Percentiles rank a stretch among this genome's conserved stretches.
Conservation (phyloP, 2,329 filamentous ascomycete species). For the Penicillium sp. region DNA sequence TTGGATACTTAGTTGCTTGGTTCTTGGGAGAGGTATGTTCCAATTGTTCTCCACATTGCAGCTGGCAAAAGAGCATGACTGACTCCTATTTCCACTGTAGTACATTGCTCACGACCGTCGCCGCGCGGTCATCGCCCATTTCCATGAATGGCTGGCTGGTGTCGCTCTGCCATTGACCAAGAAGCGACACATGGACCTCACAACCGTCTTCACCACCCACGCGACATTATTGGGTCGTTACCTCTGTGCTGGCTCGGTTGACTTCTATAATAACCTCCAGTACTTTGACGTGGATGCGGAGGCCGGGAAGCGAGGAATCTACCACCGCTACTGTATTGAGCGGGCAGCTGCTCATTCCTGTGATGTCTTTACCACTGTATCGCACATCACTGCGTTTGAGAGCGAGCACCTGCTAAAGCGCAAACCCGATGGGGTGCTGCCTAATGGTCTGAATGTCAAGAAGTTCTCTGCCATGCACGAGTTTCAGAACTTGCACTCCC, state of each 20-base stretch:
- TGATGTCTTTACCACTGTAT: slow-evolving; percentile 98
- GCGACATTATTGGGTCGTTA: slow-evolving; percentile 93
- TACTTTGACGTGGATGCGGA: slow-evolving; percentile 95
- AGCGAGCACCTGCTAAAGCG: slow-evolving; percentile 96
- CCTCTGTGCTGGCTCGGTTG: slow-evolving; percentile 92
- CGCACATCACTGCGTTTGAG: slow-evolving; percentile 97
- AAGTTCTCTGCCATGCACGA: slow-evolving; percentile 98
- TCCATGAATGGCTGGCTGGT: slow-evolving; percentile 97
- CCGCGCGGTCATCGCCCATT: slow-evolving; percentile 92
- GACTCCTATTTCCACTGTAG: slow-evolving; percentile 46
- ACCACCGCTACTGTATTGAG: slow-evolving; percentile 98
- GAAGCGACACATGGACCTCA: slow-evolving; percentile 91
- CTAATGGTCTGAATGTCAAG: slow-evolving; percentile 96
- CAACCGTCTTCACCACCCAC: slow-evolving; percentile 98
- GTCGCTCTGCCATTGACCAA: slow-evolving; percentile 89
- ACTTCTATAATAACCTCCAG: slow-evolving; percentile 99
- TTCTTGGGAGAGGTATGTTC: slow-evolving; percentile 85
- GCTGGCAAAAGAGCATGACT: background rate
- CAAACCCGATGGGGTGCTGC: slow-evolving; percentile 93
- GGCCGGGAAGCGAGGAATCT: slow-evolving; percentile 96
- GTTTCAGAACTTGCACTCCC: slow-evolving; percentile 96
- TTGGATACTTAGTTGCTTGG: slow-evolving; percentile 96
- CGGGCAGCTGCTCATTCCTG: slow-evolving; percentile 85
- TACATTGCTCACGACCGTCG: slow-evolving; percentile 91
- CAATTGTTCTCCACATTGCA: background rate